phyloP scores from a whole-genome alignment of 345 rosid genomes.

The Melaleuca alternifolia region DNA sequence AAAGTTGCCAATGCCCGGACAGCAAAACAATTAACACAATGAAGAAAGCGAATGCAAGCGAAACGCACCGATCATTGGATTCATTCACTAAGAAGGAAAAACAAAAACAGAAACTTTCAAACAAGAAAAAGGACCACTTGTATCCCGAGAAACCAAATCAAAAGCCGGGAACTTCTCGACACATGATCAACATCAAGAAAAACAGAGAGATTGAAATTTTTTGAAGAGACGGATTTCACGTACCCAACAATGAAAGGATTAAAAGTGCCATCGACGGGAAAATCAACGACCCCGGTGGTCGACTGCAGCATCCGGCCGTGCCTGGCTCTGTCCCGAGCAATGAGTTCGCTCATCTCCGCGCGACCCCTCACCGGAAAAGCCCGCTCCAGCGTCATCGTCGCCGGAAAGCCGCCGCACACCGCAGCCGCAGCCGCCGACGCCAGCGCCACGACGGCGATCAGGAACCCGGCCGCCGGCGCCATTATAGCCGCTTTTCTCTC shows the following conservation, averaged over 20 bases:
- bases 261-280: constrained; percentile 67
- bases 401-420: constrained; percentile 20
- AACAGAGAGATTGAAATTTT: not conserved
- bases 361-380: constrained; percentile 43
- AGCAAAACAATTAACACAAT: not conserved
- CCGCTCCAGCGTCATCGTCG: constrained; percentile 18
- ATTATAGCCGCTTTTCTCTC: not conserved
- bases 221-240: not conserved
- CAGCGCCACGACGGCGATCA: constrained; percentile 9
- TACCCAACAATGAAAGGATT: constrained; percentile 92
- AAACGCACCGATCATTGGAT: not conserved
- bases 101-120: not conserved
- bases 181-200: not conserved
- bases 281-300: constrained; percentile 50
- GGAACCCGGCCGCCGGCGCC: not conserved
- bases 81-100: not conserved
- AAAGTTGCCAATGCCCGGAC: not conserved
- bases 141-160: not conserved
- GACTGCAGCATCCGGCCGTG: constrained; percentile 81
- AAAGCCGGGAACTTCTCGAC: not conserved
- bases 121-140: not conserved
- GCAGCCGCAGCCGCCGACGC: constrained; percentile 1
- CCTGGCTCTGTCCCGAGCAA: constrained; percentile 53
- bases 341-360: constrained; percentile 47
- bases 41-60: not conserved